phyloP scores from a whole-genome alignment of 1,284 basidiomycete species.

The Cryptococcus hybrid region DNA sequence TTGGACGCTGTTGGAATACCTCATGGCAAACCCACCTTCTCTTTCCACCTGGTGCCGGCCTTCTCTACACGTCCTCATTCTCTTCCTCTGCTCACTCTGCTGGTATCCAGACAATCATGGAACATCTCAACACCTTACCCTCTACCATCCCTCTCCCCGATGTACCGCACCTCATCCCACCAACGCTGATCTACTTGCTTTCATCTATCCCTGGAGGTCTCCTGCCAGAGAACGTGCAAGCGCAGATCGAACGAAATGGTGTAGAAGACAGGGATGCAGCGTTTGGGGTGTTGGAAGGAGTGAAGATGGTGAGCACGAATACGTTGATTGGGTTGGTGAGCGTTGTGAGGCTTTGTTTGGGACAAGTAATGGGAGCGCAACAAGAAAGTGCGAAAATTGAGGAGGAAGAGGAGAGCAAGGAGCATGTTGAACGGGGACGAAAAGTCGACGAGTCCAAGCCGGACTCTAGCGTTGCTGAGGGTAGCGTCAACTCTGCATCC shows the following conservation, averaged over 20 bases:
- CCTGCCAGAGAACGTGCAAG: neutral
- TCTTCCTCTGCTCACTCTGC: too few species aligned
- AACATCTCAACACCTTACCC: neutral
- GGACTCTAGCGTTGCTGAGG: neutral
- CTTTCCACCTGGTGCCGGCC: neutral
- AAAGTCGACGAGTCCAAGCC: neutral
- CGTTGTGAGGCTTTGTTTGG: conserved; percentile 23
- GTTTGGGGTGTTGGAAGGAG: conserved; percentile 37
- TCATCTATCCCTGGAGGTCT: conserved; percentile 17
- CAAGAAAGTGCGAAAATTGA: neutral
- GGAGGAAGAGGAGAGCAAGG: neutral
- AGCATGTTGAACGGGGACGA: neutral
- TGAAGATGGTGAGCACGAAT: conserved; percentile 36
- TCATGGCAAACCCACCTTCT: conserved; percentile 25
- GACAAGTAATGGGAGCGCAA: neutral
- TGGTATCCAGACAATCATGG: neutral
- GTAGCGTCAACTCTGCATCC: too few species aligned
- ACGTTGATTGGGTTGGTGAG: conserved; percentile 36
- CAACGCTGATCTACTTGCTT: conserved; percentile 31
- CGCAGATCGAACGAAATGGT: neutral
- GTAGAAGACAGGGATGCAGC: conserved; percentile 34
- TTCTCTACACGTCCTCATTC: neutral
- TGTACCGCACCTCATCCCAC: neutral
- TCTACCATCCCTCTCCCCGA: conserved; percentile 3
- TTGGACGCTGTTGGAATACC: conserved; percentile 39